Base-by-base conservation (phyloP, 192 early-diverging fungal genomes). In the Powellomyces hirtus region DNA sequence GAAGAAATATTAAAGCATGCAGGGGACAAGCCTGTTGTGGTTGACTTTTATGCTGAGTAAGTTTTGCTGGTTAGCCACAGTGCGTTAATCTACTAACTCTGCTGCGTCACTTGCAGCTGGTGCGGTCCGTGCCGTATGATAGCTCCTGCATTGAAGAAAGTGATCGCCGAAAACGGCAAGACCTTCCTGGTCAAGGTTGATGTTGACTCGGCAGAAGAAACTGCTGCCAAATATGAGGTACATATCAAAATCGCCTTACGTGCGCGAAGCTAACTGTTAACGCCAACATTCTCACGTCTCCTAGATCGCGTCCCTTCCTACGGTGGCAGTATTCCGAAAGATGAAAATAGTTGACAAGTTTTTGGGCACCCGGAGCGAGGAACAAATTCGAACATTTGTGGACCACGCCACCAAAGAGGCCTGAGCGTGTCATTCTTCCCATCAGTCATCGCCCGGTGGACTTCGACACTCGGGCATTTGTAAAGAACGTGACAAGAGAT, bases 61-160 rank as follows among this genome's bases (percentile, higher is more conserved):
- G 81, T 8, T 4, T 1, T 4, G 53, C 18, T 16, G 46, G 4
- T 24, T 5, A 3, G 46, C 3, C n/a, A 49, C 18, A 11, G 7
- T 49, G 14, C 26, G 5, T 49, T 49, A 14, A 5, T 18, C 46
- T 3, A 2, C n/a, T 49, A 24, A 6, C 26, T 3, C 26, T 49
- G 8, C 40, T 13, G 10, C 26, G n/a, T 49, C 2, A 6, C 6
- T 29, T 22, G 58, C 49, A 86, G 88, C 35, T 95, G 93, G 93
- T 94, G 92, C 71, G 84, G 87, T 50, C 92, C 92, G 16, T 95
- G 93, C 78, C 86, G 84, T 38, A 75, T 90, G 71, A 74, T 95
- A 6, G 87, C 83, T 7, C 92, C 92, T 20, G 69, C 89, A 24
- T 74, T 95, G 24, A 72, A 82, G 7, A 83, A 86, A 40, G 80